phyloP scores from a whole-genome alignment of 495 filamentous ascomycete species.

The Penicillium nucicola region DNA sequence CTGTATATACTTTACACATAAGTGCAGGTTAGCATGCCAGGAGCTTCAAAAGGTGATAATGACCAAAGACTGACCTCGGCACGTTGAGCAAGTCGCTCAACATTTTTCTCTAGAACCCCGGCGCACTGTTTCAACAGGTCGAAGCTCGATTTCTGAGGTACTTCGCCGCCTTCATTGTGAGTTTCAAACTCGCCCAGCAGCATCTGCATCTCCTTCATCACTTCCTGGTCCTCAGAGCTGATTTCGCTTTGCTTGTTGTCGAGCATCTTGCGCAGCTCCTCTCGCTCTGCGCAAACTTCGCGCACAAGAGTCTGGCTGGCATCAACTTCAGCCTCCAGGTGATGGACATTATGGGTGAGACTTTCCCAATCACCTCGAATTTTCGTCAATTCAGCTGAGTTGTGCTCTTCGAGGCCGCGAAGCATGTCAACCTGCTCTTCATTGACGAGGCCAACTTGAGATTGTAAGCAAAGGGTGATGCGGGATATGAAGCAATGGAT shows the following conservation, averaged over 20 bases:
- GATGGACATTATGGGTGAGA: slow-evolving; percentile 36
- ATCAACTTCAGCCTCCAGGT: slow-evolving; percentile 42
- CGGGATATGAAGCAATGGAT: not conserved
- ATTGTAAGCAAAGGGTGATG: slow-evolving; percentile 21
- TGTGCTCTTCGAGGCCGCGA: slow-evolving; percentile 44
- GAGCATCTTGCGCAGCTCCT: slow-evolving; percentile 42
- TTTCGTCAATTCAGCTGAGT: slow-evolving; percentile 41
- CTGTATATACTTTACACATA: slow-evolving; percentile 51
- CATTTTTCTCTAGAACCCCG: slow-evolving; percentile 43
- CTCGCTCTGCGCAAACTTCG: slow-evolving; percentile 40
- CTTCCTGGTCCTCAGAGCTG: slow-evolving; percentile 38
- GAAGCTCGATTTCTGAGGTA: slow-evolving; percentile 35
- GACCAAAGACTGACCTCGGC: slow-evolving; percentile 40
- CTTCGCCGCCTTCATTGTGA: slow-evolving; percentile 30
- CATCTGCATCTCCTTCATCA: slow-evolving; percentile 44
- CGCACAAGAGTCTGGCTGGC: slow-evolving; percentile 37
- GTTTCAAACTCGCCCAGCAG: slow-evolving; percentile 40
- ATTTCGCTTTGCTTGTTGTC: slow-evolving; percentile 39
- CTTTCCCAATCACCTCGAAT: slow-evolving; percentile 45
- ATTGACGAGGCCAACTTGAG: slow-evolving; percentile 41
- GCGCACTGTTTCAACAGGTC: slow-evolving; percentile 44
- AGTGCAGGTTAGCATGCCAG: slow-evolving; percentile 9
- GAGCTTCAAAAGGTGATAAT: not conserved
- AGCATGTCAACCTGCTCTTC: slow-evolving; percentile 50
- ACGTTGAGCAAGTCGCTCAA: slow-evolving; percentile 43